phyloP scores from a whole-genome alignment of 2,329 filamentous ascomycete species.

The Fusarium annulatum region DNA sequence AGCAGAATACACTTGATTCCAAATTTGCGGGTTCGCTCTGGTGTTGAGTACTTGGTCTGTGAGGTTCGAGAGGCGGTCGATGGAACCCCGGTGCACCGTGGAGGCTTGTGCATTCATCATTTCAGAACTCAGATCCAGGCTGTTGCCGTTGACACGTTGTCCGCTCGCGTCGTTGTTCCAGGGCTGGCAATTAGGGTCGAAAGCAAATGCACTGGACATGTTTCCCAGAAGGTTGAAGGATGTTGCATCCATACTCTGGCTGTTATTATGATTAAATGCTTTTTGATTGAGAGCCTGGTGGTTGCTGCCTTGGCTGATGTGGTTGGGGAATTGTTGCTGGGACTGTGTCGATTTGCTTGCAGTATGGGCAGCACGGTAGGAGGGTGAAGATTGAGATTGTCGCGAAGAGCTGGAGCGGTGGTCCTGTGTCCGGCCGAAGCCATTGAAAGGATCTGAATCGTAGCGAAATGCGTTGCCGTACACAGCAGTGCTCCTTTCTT shows the following conservation, averaged over 20 bases:
- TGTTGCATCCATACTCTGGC: conserved; percentile 48
- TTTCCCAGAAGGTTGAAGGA: conserved; percentile 44
- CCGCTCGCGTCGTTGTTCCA: conserved; percentile 54
- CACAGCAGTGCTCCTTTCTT: conserved; percentile 35
- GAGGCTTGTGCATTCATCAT: conserved; percentile 42
- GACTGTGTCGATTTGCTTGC: conserved; percentile 60
- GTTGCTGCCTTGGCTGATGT: conserved; percentile 56
- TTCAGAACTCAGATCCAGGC: conserved; percentile 45
- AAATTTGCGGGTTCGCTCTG: conserved; percentile 44
- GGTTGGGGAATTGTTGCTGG: conserved; percentile 55
- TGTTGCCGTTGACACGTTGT: conserved; percentile 43
- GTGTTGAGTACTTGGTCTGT: conserved; percentile 45
- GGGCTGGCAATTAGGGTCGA: conserved; percentile 60
- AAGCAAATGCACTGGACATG: conserved; percentile 51
- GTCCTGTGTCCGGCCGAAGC: conserved; percentile 59
- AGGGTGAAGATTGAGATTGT: conserved; percentile 54
- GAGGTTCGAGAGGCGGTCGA: conserved; percentile 53
- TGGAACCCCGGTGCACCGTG: conserved; percentile 51
- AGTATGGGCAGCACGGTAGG: conserved; percentile 49
- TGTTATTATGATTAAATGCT: conserved; percentile 44
- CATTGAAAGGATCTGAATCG: conserved; percentile 30
- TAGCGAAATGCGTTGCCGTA: conserved; percentile 45
- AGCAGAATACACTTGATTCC: conserved; percentile 54
- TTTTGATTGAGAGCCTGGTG: conserved; percentile 49
- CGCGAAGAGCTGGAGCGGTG: conserved; percentile 67